phyloP scores from a whole-genome alignment of 2,329 filamentous ascomycete species.

The Aspergillus ochraceoroseus region DNA sequence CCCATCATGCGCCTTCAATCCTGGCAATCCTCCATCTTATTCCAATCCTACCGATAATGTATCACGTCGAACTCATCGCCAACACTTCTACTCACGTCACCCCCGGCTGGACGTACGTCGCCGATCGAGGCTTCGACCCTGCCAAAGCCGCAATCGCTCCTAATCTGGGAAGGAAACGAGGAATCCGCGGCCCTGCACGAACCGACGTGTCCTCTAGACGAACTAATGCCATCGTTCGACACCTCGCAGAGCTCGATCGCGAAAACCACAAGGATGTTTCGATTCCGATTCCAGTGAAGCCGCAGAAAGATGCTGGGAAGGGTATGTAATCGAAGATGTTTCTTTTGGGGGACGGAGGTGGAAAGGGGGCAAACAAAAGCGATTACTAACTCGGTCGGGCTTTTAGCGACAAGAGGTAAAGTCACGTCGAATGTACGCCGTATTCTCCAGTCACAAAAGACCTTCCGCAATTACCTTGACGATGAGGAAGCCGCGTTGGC shows the following conservation, averaged over 20 bases:
- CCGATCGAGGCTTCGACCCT: conserved; percentile 62
- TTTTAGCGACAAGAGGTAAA: conserved; percentile 37
- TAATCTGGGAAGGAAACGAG: conserved; percentile 62
- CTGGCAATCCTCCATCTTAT: too few species aligned
- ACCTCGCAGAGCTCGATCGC: conserved; percentile 74
- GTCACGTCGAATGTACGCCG: conserved; percentile 46
- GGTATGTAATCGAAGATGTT: too few species aligned
- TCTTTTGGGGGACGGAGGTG: too few species aligned
- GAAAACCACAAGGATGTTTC: conserved; percentile 69
- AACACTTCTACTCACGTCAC: conserved; percentile 63
- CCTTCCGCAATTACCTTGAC: conserved; percentile 49
- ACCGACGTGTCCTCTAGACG: conserved; percentile 74
- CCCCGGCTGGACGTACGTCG: conserved; percentile 89
- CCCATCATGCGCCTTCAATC: too few species aligned
- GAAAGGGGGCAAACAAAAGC: background rate
- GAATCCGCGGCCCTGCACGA: conserved; percentile 54
- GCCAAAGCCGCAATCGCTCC: conserved; percentile 52
- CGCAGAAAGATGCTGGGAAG: conserved; percentile 44
- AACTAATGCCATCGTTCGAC: conserved; percentile 73
- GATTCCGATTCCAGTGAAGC: conserved; percentile 63
- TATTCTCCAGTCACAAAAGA: conserved; percentile 48
- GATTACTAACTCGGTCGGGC: too few species aligned
- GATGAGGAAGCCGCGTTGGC: conserved; percentile 46
- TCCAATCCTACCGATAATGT: conserved; percentile 43
- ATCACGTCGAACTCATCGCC: conserved; percentile 77